Percentiles rank a stretch among this genome's conserved stretches.
Evolutionary conservation across 148 eudicot species (phyloP).

Genomic region (Pouteria glomerata): DNA sequence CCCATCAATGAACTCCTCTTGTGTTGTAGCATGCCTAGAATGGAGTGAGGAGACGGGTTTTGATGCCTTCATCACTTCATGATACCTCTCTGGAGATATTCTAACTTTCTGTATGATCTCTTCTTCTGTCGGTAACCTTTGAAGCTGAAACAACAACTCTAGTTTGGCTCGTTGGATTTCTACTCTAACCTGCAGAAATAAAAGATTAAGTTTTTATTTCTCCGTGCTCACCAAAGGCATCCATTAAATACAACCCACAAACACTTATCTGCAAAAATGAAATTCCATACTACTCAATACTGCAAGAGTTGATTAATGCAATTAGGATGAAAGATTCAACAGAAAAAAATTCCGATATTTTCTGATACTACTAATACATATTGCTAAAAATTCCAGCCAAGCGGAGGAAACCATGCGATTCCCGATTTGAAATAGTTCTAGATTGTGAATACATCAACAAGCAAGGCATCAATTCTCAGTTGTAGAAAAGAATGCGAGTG

Average conservation of each 20-base stretch:
- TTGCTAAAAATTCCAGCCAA: neutral
- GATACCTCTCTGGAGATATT: conserved; percentile 69
- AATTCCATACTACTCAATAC: neutral
- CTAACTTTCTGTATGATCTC: conserved; percentile 60
- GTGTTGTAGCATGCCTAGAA: conserved; percentile 50
- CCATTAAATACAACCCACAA: neutral
- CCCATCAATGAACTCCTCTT: conserved; percentile 69
- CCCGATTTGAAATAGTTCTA: neutral
- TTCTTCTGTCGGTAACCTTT: conserved; percentile 71
- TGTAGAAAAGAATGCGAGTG: neutral
- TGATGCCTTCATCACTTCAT: conserved; percentile 69
- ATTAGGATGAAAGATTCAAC: neutral
- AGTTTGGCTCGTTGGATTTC: conserved; percentile 72
- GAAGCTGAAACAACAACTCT: conserved; percentile 58
- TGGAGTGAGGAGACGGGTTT: conserved; percentile 62
- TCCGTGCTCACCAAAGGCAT: neutral
- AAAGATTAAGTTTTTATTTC: neutral
- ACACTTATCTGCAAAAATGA: neutral
- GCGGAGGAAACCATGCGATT: neutral
- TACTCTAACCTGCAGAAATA: conserved; percentile 59
- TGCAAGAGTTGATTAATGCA: neutral
- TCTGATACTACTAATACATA: neutral
- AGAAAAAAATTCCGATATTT: neutral
- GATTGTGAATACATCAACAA: neutral
- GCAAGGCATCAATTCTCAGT: neutral